These are phyloP conservation scores for Vavraia culicis DNA, from an alignment of 371 early-diverging fungal species.

Conservation along the genomic window DNA sequence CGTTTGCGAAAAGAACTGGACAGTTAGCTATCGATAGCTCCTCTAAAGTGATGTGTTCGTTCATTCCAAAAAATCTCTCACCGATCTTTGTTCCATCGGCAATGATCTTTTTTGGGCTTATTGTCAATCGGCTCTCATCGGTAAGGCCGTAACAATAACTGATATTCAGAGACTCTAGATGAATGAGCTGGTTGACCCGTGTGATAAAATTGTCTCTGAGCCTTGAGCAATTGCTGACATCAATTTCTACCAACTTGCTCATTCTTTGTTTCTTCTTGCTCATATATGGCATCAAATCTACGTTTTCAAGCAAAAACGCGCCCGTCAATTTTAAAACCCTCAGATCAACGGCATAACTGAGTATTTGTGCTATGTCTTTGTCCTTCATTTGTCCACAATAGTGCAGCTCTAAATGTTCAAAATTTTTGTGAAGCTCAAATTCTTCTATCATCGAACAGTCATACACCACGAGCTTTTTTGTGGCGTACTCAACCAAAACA, in stretches of 20 bases:
- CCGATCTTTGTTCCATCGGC: conserved; percentile 12
- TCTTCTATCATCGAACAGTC: conserved; percentile 20
- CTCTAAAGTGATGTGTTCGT: background rate
- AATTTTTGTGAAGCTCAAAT: background rate
- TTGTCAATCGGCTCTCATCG: conserved; percentile 4
- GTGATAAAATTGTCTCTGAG: conserved; percentile 12
- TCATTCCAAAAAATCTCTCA: conserved; percentile 8
- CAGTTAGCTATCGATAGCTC: background rate
- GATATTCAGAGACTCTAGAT: conserved; percentile 13
- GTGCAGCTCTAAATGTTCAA: conserved; percentile 8
- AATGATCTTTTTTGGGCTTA: conserved; percentile 1
- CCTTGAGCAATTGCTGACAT: conserved; percentile 22
- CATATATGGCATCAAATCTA: conserved; percentile 4
- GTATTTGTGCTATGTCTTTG: background rate
- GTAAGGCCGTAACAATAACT: conserved; percentile 21
- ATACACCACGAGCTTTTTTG: conserved; percentile 10
- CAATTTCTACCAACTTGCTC: background rate
- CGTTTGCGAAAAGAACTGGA: background rate
- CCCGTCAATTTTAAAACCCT: conserved; percentile 11
- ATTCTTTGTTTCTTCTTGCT: background rate
- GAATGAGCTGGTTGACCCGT: conserved; percentile 10
- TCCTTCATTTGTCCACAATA: conserved; percentile 19
- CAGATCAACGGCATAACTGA: conserved; percentile 1
- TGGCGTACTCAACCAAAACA: conserved; percentile 2
- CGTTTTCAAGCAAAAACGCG: conserved; percentile 12